Base-by-base conservation (phyloP, 441 rosid species). In the Brassica hybrid region DNA sequence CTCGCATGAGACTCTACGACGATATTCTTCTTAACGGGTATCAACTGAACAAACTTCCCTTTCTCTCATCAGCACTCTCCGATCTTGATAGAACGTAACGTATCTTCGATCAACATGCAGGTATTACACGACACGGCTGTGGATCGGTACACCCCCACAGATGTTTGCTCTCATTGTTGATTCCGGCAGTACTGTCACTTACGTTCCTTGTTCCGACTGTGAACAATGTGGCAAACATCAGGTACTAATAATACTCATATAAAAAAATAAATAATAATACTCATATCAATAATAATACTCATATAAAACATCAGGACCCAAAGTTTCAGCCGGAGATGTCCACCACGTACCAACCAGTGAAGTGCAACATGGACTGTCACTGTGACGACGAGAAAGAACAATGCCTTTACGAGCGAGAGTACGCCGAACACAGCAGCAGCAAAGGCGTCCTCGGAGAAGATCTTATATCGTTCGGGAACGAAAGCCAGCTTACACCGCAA, bases 121-220 rank as follows among this genome's bases (percentile, higher is more conserved):
- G 74, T 95, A 95, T 80, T 95, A 95, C 27, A 89, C 99, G 9
- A 89, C 97, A 54, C 76, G 95, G 82, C 88, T 95, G 5, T 90
- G 89, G 94, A 93, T 95, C 83, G 98, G 98, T 61, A 90, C 98
- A 14, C 99, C 98, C 1, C 97, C 99, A 5, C 99, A 95, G 83
- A 86, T 57, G 77, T 95, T 95, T 76, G 95, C 98, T n/a, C 90
- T 95, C 7, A 95, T 93, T 45, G 99, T 95, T 6, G 99, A 95
- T 85, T 90, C 98, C 0, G 98, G 99, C 3, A 95, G 98, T 68
- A 91, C 94, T 61, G 97, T 91, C 16, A 95, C 99, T 7, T 95
- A 95, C 14, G 98, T 95, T 9, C 98, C 99, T 21, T 95, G 98
- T 78, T 83, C 95, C 11, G 79, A 85, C 60, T 95, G 99, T 59